Evolutionary conservation across 2,329 filamentous ascomycete genomes (phyloP), one percentile per base, ranked within the genome.

Genomic region (Venturia carpophila): DNA sequence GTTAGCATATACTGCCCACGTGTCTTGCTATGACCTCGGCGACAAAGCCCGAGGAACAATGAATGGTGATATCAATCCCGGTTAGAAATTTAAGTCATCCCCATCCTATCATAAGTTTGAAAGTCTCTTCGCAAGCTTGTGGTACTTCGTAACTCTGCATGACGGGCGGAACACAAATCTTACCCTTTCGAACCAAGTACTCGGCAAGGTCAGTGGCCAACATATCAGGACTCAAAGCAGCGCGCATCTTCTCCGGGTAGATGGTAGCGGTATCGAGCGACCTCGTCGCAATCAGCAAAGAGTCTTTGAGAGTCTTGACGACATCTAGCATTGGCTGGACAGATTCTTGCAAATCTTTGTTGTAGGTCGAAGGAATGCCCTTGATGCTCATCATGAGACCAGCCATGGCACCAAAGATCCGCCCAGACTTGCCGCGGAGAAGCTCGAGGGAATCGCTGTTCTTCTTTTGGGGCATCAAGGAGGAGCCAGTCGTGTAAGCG

Each of bases 291-390:
- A 96, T 96, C 75, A 88, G 86, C 64, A 95, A 83, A 72, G 88
- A 91, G 79, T 95, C 89, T 65, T 83, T 83, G 67, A 94, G 82
- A 6, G 90, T 93, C 82, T 92, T 90, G 76, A 92, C 84, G 74
- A 87, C 85, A 75, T 95, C 90, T 61, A 96, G 84, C 78, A 96
- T 85, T n/a, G 89, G 88, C 80, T 95, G 89, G 67, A 90, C 87
- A 66, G 85, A 88, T 78, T 96, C 91, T 77, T 96, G 91, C n/a
- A 95, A 77, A 75, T 96, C 91, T 78, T 95, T 96, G 80, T 95
- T 93, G 80, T 95, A 95, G 3, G 89, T 91, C 55, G 84, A 89
- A 1, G 90, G 89, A 37, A 94, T 83, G 65, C 88, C 88, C 76
- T 89, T 88, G 75, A 87, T 81, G 45, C 86, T 90, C 78, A 87